Percentiles rank a stretch among this genome's conserved stretches.
Conservation (phyloP, 192 early-diverging fungal species). For the Coemansia sp. region DNA sequence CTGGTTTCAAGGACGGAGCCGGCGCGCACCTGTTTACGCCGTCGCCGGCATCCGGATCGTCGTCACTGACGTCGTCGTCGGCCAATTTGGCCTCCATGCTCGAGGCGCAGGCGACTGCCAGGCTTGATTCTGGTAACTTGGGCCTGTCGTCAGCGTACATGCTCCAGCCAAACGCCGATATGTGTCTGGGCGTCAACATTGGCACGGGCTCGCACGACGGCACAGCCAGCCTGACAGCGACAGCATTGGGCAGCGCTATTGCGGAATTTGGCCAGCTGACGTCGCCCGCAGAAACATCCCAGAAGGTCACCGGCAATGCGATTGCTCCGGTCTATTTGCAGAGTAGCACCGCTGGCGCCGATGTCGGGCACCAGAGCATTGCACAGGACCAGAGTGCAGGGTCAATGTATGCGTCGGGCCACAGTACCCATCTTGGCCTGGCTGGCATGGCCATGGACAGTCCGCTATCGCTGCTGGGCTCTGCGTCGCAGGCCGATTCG, state of each 20-base stretch:
- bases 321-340: slow-evolving; percentile 3
- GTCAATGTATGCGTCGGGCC: not conserved
- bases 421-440: slow-evolving; percentile 24
- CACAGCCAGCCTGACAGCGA: not conserved
- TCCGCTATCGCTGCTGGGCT: slow-evolving; percentile 5
- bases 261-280: not conserved
- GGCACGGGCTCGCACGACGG: not conserved
- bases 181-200: slow-evolving; percentile 11
- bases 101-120: slow-evolving; percentile 9
- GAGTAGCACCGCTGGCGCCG: not conserved
- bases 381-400: not conserved
- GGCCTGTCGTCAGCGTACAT: not conserved
- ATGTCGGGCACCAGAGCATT: not conserved
- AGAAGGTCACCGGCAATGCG: not conserved
- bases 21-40: slow-evolving; percentile 1
- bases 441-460: slow-evolving; percentile 35
- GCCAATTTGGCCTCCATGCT: slow-evolving; percentile 15
- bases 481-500: not conserved
- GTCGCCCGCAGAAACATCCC: not conserved
- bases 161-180: not conserved
- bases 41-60: slow-evolving; percentile 5
- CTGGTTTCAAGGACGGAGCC: not conserved
- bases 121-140: not conserved
- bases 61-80: slow-evolving; percentile 12
- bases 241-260: not conserved